Conservation (phyloP, 805 yeast genomes). For the Priceomyces medius region DNA sequence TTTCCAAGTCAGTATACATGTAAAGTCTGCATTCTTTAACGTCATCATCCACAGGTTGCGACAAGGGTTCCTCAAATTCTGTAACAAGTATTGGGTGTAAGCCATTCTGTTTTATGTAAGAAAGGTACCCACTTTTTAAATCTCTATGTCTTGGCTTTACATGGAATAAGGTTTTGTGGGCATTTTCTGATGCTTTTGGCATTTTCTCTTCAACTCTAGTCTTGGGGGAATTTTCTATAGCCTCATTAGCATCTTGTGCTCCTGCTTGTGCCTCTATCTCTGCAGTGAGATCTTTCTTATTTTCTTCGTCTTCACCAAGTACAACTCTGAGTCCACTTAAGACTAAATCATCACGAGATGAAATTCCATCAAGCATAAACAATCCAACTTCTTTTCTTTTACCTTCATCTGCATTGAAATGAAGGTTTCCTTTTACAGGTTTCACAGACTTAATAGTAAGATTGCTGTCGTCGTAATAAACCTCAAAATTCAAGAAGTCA, state of each 20-base stretch:
- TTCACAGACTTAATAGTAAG: constrained; percentile 12
- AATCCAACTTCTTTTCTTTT: constrained; percentile 35
- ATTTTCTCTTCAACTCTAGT: not conserved
- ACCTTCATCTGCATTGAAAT: not conserved
- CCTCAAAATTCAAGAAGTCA: constrained; percentile 10
- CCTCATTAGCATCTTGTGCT: not conserved
- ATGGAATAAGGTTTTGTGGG: constrained; percentile 41
- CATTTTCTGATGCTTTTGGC: constrained; percentile 11
- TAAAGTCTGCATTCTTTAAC: constrained; percentile 30
- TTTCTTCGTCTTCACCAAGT: constrained; percentile 13
- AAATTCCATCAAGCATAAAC: constrained; percentile 29
- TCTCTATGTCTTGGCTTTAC: constrained; percentile 39
- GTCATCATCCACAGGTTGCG: constrained; percentile 22
- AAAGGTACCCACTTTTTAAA: not conserved
- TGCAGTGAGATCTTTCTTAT: not conserved
- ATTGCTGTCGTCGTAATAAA: constrained; percentile 9
- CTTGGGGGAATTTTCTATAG: not conserved
- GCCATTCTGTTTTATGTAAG: constrained; percentile 25
- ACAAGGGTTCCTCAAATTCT: constrained; percentile 6
- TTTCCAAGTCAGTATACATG: constrained; percentile 31
- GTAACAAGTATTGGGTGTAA: constrained; percentile 35
- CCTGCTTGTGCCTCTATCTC: not conserved
- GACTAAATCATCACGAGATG: constrained; percentile 33
- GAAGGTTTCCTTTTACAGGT: not conserved
- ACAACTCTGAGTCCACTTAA: constrained; percentile 36